These are phyloP conservation scores for Ceratocystis variospora DNA, from an alignment of 2,329 filamentous ascomycete species.

Conservation along the genomic window DNA sequence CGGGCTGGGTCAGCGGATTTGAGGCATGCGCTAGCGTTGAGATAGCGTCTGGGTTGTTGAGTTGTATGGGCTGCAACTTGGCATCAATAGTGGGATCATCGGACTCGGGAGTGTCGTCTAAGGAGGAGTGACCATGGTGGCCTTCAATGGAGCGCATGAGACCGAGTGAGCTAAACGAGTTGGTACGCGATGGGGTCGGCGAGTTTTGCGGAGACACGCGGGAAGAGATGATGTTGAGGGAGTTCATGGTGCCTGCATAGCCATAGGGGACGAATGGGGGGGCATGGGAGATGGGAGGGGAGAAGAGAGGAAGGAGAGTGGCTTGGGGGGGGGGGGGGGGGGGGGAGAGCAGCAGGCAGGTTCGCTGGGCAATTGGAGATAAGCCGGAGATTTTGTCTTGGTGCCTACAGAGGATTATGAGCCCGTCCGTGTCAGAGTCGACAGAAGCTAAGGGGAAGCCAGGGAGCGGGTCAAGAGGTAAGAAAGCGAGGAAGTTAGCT, in stretches of 20 bases:
- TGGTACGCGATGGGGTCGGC: constrained; percentile 43
- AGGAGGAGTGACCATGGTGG: constrained; percentile 25
- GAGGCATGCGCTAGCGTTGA: constrained; percentile 20
- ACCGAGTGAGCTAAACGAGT: constrained; percentile 43
- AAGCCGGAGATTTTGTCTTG: neutral
- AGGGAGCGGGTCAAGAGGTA: neutral
- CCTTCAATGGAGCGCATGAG: constrained; percentile 29
- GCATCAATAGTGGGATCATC: neutral
- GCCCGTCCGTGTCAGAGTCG: neutral
- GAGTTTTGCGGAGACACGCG: constrained; percentile 54
- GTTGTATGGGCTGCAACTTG: constrained; percentile 26
- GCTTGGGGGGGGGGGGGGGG: neutral
- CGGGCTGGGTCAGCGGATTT: constrained; percentile 25
- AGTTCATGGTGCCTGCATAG: constrained; percentile 69
- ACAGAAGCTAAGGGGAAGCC: neutral
- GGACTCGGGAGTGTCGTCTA: constrained; percentile 28
- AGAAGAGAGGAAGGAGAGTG: neutral
- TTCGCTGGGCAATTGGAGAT: too few relatives aligned
- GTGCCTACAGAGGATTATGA: neutral
- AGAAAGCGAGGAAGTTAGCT: neutral
- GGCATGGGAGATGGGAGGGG: constrained; percentile 3
- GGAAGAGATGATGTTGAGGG: constrained; percentile 82
- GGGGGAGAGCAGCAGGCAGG: too few relatives aligned
- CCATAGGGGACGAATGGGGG: constrained; percentile 34
- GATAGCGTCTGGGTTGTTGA: constrained; percentile 17